Conservation (phyloP, 2,329 filamentous ascomycete species). For the Lizonia empirigonia region DNA sequence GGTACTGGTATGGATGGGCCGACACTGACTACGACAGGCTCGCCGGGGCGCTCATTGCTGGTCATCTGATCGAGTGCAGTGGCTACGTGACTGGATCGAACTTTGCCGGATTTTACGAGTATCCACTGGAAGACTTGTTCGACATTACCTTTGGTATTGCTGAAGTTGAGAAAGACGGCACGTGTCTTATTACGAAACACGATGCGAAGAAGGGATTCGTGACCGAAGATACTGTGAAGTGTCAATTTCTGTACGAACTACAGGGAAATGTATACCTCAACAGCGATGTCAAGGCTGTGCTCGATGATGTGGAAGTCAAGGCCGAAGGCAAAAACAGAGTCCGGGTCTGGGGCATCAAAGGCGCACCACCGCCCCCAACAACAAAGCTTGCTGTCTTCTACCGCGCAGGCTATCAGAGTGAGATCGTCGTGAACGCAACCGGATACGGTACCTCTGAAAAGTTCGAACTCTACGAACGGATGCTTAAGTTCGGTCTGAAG, state of each 20-base stretch:
- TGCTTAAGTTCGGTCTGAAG: conserved; percentile 53
- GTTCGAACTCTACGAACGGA: conserved; percentile 57
- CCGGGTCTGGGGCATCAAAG: conserved; percentile 47
- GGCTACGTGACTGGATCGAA: conserved; percentile 61
- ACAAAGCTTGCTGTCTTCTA: conserved; percentile 51
- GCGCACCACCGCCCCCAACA: conserved; percentile 48
- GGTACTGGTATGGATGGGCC: conserved; percentile 62
- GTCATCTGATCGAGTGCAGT: conserved; percentile 53
- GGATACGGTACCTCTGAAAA: conserved; percentile 56
- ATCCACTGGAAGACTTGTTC: conserved; percentile 50
- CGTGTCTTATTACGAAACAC: conserved; percentile 58
- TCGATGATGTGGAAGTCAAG: conserved; percentile 44
- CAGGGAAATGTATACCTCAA: conserved; percentile 55
- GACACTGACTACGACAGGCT: conserved; percentile 56
- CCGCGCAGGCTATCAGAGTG: conserved; percentile 48
- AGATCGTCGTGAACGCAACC: conserved; percentile 44
- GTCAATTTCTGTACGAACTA: conserved; percentile 55
- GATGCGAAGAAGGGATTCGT: conserved; percentile 48
- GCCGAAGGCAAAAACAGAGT: conserved; percentile 47
- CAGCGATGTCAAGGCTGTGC: conserved; percentile 52
- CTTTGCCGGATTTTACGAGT: conserved; percentile 59
- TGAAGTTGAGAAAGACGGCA: conserved; percentile 55
- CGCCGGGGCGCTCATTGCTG: conserved; percentile 52
- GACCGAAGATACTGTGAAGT: conserved; percentile 43
- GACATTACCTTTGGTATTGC: conserved; percentile 58